Base-by-base conservation (phyloP, 768 basidiomycete genomes). In the Termitomyces sp. region DNA sequence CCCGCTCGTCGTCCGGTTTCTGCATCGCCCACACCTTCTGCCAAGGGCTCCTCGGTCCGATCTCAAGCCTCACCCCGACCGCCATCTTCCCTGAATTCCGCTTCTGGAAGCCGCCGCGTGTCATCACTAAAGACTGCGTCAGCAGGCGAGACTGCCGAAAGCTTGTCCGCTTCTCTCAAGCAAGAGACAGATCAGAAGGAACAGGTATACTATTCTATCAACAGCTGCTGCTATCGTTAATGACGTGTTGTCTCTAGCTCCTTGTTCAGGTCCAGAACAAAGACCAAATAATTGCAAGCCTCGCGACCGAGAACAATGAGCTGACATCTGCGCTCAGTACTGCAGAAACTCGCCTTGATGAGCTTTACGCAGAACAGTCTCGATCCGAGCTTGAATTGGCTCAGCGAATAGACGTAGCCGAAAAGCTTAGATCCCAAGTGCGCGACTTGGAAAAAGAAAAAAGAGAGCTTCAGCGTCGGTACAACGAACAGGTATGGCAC, bases 371-470 rank as follows among this genome's bases (percentile, higher is more conserved):
- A 12, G 91, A 94, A 62, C 91, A 93, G 68, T 76, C 80, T 56
- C 83, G 91, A 60, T 85, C 83, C 73, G 93, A 95, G 69, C 78
- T 84, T 58, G 91, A 94, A 63, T 73, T 94, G 70, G 84, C 85
- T 26, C 85, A 89, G 37, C 84, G 89, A 47, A 85, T 91, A 62
- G 91, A 94, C 63, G 84, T 94, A 38, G 75, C 84, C 38, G 91
- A 94, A 59, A 94, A 93, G 69, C 77, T 95, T 51, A 76, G 93
- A 57, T 70, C 77, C 17, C 89, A 94, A 70, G 80, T 92, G 42
- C 86, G 87, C 60, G 92, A 94, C 57, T 71, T 94, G 19, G 94
- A 95, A 73, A 91, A 85, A 70, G 93, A 95, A 71, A 93, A 91
- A 71, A 75, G 91, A 57, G 93, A 94, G 59, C 43, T 86, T 28